Evolutionary conservation across 2,329 filamentous ascomycete genomes (phyloP), one percentile per base, ranked within the genome.

Genomic region (Paracamarosporium sp.): DNA sequence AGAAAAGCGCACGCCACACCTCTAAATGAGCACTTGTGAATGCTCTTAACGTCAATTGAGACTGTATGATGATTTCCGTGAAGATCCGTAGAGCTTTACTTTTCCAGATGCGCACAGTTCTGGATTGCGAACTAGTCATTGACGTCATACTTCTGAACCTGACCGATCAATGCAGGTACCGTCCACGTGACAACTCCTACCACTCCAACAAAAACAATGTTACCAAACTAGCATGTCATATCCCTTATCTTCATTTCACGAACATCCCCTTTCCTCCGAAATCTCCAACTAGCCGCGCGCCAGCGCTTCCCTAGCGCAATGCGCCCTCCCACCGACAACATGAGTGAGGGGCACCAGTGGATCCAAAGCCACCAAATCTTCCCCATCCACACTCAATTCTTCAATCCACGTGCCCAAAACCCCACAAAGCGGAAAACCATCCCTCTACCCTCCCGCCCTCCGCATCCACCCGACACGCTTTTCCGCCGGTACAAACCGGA

Each of bases 301-400:
- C 27, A 31, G 36, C 25, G 35, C 48, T 13, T 51, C 17, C 5
- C 17, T 41, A 41, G 48, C 35, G 48, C n/a, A 17, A 41, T 6
- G 31, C 35, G 40, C 40, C 8, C 43, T 28, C 20, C 22, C 22
- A 36, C 30, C 30, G n/a, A 35, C 27, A 33, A n/a, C n/a, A n/a
- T n/a, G n/a, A n/a, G n/a, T 38, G 40, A 53, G 50, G 40, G 50
- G 50, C 33, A 53, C 36, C 30, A 38, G n/a, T 36, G 28, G 25
- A 40, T 30, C 27, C 27, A 9, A 22, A 44, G 25, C n/a, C n/a
- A 51, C 48, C 12, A 27, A 8, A 17, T 25, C 36, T 28, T 5
- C 11, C 33, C 11, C 11, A 20, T 24, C 5, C 17, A 24, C 4
- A 2, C 8, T 43, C 38, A 5, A 20, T 24, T 24, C 15, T 24